Conservation (phyloP, 2,329 filamentous ascomycete genomes). For the Alternaria metachromatica region DNA sequence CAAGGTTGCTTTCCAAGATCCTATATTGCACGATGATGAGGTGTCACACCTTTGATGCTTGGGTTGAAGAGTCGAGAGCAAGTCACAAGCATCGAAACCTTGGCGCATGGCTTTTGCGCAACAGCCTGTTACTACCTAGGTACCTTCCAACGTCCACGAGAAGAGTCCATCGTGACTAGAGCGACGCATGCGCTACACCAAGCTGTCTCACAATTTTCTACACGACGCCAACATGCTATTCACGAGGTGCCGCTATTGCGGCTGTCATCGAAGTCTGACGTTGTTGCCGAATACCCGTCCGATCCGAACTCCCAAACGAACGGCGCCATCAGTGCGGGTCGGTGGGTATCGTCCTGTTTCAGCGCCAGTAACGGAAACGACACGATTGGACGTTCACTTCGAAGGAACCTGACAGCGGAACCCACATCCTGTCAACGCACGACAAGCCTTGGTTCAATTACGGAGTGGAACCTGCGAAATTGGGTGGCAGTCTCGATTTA, state of each 20-base stretch:
- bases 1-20: neutral
- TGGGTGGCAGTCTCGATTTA: slow-evolving; percentile 1
- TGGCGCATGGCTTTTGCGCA: neutral
- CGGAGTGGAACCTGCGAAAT: slow-evolving; percentile 1
- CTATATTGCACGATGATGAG: neutral
- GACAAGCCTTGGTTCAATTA: slow-evolving; percentile 4
- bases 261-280: neutral
- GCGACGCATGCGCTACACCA: neutral
- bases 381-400: slow-evolving; percentile 4
- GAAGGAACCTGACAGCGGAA: slow-evolving; percentile 10
- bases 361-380: neutral
- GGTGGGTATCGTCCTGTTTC: slow-evolving; percentile 10
- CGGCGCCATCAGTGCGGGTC: slow-evolving; percentile 2
- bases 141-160: neutral
- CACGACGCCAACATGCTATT: neutral
- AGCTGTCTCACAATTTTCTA: neutral
- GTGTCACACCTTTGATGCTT: neutral
- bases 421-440: slow-evolving; percentile 2
- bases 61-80: neutral
- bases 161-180: neutral
- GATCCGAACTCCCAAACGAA: slow-evolving; percentile 7
- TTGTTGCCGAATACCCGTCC: neutral
- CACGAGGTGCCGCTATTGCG: neutral
- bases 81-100: neutral
- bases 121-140: neutral